Evolutionary conservation across 148 eudicot species (phyloP), one percentile per base, ranked within the genome.

Genomic region (Persicaria maculosa): DNA sequence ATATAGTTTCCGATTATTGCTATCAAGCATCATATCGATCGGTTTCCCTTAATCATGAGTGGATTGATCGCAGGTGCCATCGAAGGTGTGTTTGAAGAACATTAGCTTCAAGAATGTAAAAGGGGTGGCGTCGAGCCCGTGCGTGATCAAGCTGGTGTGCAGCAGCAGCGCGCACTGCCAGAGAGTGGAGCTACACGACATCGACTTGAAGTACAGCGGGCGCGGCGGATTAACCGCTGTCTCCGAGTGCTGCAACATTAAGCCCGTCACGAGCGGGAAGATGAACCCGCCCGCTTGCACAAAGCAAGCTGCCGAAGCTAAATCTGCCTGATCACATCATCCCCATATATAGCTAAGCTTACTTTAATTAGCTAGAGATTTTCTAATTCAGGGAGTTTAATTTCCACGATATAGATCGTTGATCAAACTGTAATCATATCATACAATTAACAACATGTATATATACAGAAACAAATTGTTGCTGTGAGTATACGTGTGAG

Each of bases 1-100:
- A n/a, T n/a, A n/a, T n/a, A n/a, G n/a, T n/a, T n/a, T n/a, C n/a
- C n/a, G n/a, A n/a, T n/a, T n/a, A n/a, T n/a, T n/a, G n/a, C n/a
- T n/a, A n/a, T n/a, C n/a, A n/a, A n/a, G n/a, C n/a, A n/a, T n/a
- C n/a, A n/a, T n/a, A n/a, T n/a, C n/a, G n/a, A n/a, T n/a, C n/a
- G n/a, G n/a, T n/a, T 25, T 25, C 31, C 31, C 31, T 25, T 25
- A 25, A 25, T 25, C 2, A 31, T 31, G 40, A 3, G 2, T 1
- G 20, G 7, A 58, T 58, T 6, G 12, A 12, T 62, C 76, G 31
- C 72, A 81, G 84, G 55, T 57, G 11, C 85, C 86, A 3, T 87
- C 91, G 4, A 81, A 70, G 52, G 85, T 90, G 9, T 80, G 83
- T 83, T 72, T 90, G 9, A 83, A 87, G 40, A 59, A 88, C 40